Base-by-base conservation (phyloP, 768 basidiomycete species). In the Trametes maxima region DNA sequence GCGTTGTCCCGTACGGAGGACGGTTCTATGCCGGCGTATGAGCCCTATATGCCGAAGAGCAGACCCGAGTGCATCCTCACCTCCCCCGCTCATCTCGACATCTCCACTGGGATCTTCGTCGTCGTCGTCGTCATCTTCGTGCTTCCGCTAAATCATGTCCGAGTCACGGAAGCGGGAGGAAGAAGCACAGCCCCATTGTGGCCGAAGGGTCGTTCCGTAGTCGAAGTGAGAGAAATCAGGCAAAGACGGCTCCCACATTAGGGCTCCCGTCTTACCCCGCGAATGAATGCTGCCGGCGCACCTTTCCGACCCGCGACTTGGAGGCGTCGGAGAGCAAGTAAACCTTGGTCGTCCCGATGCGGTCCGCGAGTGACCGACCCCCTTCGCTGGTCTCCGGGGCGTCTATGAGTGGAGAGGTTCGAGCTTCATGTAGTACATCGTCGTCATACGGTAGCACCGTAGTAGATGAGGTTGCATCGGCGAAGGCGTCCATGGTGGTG, bases 301-400 rank as follows among this genome's bases (percentile, higher is more conserved):
- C 91, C 88, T 92, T 92, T 73, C 82, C 83, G 66, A 75, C 78
- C 62, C 80, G 83, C 64, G 79, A 74, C 62, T 81, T 78, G n/a
- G 82, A 76, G 37, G 87, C 77, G 67, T 92, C 91, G 54, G 87
- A 80, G 63, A 91, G 81, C 28, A 92, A 73, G 75, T 93, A 94
- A n/a, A 92, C 83, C 73, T 89, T 91, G 49, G 82, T 81, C 51
- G 68, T 82, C 48, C 90, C 82, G 45, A 92, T 92, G n/a, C 91
- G 83, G 60, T 83, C 79, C 16, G 84, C 86, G 35, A 91, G 77
- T 10, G 70, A 69, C 7, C 57, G 67, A 14, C 42, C 52, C n/a
- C 63, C 56, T 19, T 72, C 69, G 4, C 77, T 54, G 46, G 72
- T 16, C 78, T 76, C 60, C 1, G 43, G 54, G 16, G n/a, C 80